A percentile compares a stretch with the other conserved stretches of the same genome.
These are phyloP conservation scores for Apiotrichum gracile DNA, from an alignment of 1,284 basidiomycete genomes.

Conservation along the genomic window DNA sequence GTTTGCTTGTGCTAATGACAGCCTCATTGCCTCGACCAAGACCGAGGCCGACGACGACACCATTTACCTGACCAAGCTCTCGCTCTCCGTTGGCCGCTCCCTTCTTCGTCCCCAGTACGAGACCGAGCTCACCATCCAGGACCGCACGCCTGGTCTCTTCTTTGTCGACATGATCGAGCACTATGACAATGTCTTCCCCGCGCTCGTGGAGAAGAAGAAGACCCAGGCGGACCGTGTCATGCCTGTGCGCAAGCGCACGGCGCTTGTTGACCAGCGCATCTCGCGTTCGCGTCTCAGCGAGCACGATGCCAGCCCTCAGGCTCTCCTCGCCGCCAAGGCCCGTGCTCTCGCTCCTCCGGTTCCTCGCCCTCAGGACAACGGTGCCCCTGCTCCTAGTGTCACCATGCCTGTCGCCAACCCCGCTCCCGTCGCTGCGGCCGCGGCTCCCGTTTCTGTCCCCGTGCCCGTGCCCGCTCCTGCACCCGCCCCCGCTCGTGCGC, in stretches of 20 bases:
- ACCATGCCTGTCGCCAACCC: conserved; percentile 44
- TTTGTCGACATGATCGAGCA: conserved; percentile 77
- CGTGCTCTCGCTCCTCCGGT: conserved; percentile 3
- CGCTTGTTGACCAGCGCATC: conserved; percentile 79
- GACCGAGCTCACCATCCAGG: conserved; percentile 73
- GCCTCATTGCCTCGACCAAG: conserved; percentile 64
- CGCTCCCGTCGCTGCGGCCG: conserved; percentile 6
- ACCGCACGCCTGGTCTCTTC: conserved; percentile 72
- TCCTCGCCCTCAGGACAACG: neutral
- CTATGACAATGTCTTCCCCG: conserved; percentile 70
- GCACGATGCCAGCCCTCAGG: conserved; percentile 47
- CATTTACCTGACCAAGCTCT: conserved; percentile 76
- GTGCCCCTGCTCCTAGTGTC: neutral
- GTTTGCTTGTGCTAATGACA: conserved; percentile 31
- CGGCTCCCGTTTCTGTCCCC: neutral
- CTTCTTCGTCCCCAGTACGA: conserved; percentile 77
- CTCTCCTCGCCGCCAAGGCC: conserved; percentile 46
- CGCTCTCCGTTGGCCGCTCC: conserved; percentile 75
- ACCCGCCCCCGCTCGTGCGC: neutral
- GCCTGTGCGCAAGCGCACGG: conserved; percentile 77
- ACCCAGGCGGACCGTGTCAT: conserved; percentile 74
- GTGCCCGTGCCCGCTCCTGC: neutral
- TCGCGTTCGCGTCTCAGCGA: conserved; percentile 52
- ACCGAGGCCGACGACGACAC: conserved; percentile 60
- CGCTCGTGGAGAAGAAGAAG: conserved; percentile 74